A percentile compares a stretch with the other conserved stretches of the same genome.
phyloP scores from a whole-genome alignment of 495 filamentous ascomycete species.

The Coniosporium apollinis region DNA sequence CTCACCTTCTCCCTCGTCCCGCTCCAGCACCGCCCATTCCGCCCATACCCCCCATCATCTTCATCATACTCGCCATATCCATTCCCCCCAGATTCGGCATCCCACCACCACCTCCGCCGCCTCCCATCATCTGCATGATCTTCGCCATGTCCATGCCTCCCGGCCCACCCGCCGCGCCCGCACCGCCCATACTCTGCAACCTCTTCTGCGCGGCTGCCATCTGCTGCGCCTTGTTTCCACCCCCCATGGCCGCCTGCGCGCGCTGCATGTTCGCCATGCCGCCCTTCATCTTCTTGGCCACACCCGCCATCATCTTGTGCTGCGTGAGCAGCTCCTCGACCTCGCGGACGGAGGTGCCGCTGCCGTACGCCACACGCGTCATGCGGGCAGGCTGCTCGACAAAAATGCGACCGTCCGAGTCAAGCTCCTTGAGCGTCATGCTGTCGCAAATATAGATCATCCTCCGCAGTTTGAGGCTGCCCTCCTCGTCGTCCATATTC shows the following conservation, averaged over 20 bases:
- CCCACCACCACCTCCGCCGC: slow-evolving; percentile 8
- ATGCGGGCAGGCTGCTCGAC: slow-evolving; percentile 84
- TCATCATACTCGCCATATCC: slow-evolving; percentile 14
- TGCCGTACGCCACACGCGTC: slow-evolving; percentile 79
- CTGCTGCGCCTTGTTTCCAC: slow-evolving; percentile 77
- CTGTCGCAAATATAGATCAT: slow-evolving; percentile 99
- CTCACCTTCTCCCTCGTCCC: slow-evolving; percentile 1
- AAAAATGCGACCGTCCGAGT: slow-evolving; percentile 88
- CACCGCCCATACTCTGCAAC: slow-evolving; percentile 79
- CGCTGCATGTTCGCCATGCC: slow-evolving; percentile 94
- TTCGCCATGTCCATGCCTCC: slow-evolving; percentile 17
- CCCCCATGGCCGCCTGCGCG: slow-evolving; percentile 70
- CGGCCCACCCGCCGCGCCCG: slow-evolving; percentile 6
- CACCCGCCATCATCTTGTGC: slow-evolving; percentile 95
- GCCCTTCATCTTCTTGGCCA: slow-evolving; percentile 97
- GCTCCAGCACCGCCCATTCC: slow-evolving; percentile 2
- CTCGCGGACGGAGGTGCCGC: slow-evolving; percentile 80
- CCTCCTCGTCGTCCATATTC: slow-evolving; percentile 93
- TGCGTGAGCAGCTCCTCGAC: slow-evolving; percentile 96
- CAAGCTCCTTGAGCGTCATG: slow-evolving; percentile 90
- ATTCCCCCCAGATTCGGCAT: slow-evolving; percentile 11
- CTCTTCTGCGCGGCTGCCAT: slow-evolving; percentile 96
- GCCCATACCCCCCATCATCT: slow-evolving; percentile 11
- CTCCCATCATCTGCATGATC: slow-evolving; percentile 23
- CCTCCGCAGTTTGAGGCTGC: slow-evolving; percentile 75